Evolutionary conservation across 192 early-diverging fungal genomes (phyloP).

Genomic region (Coemansia sp.): DNA sequence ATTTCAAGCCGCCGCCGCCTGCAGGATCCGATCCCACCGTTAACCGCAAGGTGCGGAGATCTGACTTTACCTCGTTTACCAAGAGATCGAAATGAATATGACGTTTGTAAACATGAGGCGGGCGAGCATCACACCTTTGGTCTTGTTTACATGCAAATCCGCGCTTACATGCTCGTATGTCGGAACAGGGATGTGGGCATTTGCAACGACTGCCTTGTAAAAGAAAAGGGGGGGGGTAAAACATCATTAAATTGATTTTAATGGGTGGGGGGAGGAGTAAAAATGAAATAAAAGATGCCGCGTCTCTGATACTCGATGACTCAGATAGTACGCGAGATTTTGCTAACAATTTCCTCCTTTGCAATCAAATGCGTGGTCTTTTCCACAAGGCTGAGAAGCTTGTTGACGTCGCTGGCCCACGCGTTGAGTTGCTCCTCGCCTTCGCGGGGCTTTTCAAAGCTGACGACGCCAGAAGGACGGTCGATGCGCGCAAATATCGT

Average conservation of each 20-base stretch:
- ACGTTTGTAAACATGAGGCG: too few relatives aligned
- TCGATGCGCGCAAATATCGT: conserved; percentile 97
- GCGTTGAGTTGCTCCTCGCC: conserved; percentile 89
- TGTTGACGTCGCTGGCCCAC: conserved; percentile 90
- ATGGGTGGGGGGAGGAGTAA: neutral
- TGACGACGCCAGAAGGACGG: conserved; percentile 84
- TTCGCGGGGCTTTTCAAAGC: conserved; percentile 80
- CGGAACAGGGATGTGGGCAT: too few relatives aligned
- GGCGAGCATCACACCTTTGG: too few relatives aligned
- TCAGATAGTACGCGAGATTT: conserved; percentile 66
- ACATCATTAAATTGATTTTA: too few relatives aligned
- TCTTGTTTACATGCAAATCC: too few relatives aligned
- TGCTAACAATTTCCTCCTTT: conserved; percentile 89
- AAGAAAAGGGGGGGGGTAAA: too few relatives aligned
- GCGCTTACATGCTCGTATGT: too few relatives aligned
- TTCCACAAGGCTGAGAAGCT: conserved; percentile 85
- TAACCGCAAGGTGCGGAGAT: neutral
- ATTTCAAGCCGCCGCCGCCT: conserved; percentile 17
- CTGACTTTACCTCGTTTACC: neutral
- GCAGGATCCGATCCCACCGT: neutral
- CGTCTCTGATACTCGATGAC: too few relatives aligned
- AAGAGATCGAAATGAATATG: neutral
- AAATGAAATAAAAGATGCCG: neutral
- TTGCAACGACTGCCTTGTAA: too few relatives aligned
- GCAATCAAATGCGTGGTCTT: conserved; percentile 92